Conservation (phyloP, 306 rosid genomes). For the Rubus idaeus region DNA sequence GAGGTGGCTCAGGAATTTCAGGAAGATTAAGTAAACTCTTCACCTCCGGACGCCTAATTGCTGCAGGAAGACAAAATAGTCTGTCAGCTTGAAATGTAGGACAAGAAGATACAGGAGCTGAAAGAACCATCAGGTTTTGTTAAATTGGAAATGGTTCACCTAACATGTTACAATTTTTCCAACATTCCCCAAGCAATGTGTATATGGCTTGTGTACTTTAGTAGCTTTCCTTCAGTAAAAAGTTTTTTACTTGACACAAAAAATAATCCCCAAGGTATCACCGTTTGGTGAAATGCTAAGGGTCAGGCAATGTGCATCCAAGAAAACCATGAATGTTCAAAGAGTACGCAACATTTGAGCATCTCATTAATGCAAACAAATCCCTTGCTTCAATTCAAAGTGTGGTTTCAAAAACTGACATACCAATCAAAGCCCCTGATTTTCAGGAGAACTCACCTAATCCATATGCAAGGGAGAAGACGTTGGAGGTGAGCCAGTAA, state of each 20-base stretch:
- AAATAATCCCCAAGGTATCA: neutral
- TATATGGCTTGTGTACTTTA: neutral
- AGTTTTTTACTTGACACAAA: neutral
- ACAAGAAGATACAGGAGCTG: neutral
- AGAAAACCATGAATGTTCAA: neutral
- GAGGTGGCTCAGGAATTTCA: constrained; percentile 9
- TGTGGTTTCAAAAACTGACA: neutral
- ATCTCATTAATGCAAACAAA: neutral
- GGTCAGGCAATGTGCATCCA: neutral
- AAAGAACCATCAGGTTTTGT: neutral
- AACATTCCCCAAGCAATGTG: neutral
- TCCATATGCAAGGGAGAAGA: constrained; percentile 73
- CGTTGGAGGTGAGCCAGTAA: constrained; percentile 87
- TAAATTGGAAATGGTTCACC: neutral
- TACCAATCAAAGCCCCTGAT: neutral
- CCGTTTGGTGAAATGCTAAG: neutral
- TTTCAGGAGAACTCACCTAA: constrained; percentile 53
- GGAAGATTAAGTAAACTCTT: constrained; percentile 66
- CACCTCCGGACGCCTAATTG: constrained; percentile 45
- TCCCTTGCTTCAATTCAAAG: neutral
- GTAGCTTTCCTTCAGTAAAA: neutral
- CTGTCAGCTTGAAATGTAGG: constrained; percentile 41
- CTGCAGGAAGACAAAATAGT: constrained; percentile 3
- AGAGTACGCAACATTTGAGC: neutral
- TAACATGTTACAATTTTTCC: neutral